Base-by-base conservation (phyloP, 2,329 filamentous ascomycete genomes). In the Cladosporium sp. region DNA sequence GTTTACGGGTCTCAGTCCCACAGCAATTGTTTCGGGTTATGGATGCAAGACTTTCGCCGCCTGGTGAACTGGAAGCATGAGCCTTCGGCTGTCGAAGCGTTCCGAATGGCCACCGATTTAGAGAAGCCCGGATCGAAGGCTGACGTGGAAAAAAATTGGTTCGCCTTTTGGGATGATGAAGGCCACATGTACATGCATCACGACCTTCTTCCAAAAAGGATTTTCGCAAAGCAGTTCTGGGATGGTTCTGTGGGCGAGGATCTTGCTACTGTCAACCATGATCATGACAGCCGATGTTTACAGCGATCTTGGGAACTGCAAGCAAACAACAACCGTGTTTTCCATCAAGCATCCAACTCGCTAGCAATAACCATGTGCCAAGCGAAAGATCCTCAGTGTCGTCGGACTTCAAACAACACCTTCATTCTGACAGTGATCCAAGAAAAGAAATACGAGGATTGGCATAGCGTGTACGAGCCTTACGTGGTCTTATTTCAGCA, bases 291-390 rank as follows among this genome's bases (percentile, higher is more conserved):
- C 9, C 57, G 62, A 33, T 83, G 80, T 59, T 67, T 82, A 49
- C 77, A 79, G 0, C 57, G 62, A 10, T 49, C 71, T 41, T 34
- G 37, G 19, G 22, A n/a, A 4, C n/a, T 33, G 10, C 16, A 38
- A 11, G 16, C 28, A 8, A 9, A 9, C 2, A 19, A 18, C 6
- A 14, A 46, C 2, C 10, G 18, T 61, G 76, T 72, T 0, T 74
- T 82, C 31, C 80, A 83, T 59, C 80, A 84, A 62, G 76, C 80
- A 5, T 82, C 79, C 16, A 84, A 84, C 62, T 80, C 78, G 2
- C 69, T 83, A 0, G 65, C 72, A 1, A 65, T 83, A 35, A 83
- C 80, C 2, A 67, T 82, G 49, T 83, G 81, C 66, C 66, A 67
- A 8, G 71, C 76, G 2, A 57, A 66, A 2, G 78, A 82, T 41